A percentile compares a stretch with the other conserved stretches of the same genome.
Conservation (phyloP, 768 basidiomycete genomes). For the Hypholoma fasciculare region DNA sequence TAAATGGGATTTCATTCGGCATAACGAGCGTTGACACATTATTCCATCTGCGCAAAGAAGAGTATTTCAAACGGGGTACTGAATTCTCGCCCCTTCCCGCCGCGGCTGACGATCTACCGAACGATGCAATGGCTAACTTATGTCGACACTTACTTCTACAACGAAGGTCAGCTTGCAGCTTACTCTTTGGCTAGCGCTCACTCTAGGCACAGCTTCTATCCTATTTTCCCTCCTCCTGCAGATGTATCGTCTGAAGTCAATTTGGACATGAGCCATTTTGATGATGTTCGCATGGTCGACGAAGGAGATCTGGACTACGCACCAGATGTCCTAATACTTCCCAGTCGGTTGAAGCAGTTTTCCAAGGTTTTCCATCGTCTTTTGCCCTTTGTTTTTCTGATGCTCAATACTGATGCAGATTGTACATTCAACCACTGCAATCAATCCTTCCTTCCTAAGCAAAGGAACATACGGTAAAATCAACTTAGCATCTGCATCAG, state of each 20-base stretch:
- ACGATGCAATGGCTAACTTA: conserved; percentile 78
- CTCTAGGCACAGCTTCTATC: conserved; percentile 77
- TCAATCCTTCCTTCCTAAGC: conserved; percentile 83
- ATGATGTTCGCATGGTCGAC: conserved; percentile 37
- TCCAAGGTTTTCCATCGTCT: conserved; percentile 56
- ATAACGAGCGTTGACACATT: conserved; percentile 84
- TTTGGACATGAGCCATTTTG: conserved; percentile 82
- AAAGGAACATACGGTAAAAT: conserved; percentile 59
- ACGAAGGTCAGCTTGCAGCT: conserved; percentile 56
- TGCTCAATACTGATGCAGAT: conserved; percentile 41
- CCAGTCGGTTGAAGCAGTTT: conserved; percentile 89
- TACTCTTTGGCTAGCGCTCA: not conserved
- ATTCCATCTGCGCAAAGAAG: conserved; percentile 87
- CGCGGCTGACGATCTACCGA: conserved; percentile 42
- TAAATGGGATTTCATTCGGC: conserved; percentile 83
- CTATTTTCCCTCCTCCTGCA: conserved; percentile 84
- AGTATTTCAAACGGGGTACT: conserved; percentile 66
- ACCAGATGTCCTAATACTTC: conserved; percentile 85
- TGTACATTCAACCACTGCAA: conserved; percentile 72
- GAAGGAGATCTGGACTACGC: conserved; percentile 45
- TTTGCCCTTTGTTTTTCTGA: not conserved
- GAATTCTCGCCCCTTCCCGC: conserved; percentile 53
- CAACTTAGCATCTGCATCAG: conserved; percentile 29
- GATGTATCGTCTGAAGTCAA: conserved; percentile 81
- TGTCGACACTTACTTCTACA: conserved; percentile 86